Base-by-base conservation (phyloP, 2,329 filamentous ascomycete species). In the Sclerotinia borealis region DNA sequence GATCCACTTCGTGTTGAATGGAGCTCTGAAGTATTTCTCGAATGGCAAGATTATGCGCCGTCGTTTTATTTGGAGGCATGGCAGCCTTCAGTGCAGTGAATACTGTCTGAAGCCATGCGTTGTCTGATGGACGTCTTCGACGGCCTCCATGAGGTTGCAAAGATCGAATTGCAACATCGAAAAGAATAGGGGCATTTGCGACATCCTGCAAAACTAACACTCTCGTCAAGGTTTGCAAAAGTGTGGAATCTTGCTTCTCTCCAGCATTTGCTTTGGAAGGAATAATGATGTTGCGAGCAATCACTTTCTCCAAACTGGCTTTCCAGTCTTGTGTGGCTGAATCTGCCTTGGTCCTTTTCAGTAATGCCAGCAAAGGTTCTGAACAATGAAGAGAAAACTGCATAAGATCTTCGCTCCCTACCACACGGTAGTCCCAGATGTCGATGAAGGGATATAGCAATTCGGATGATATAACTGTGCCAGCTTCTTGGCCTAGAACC, bases 71-170 rank as follows among this genome's bases (percentile, higher is more conserved):
- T n/a, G 60, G 43, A 3, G 65, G 58, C 61, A 75, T 69, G n/a
- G 69, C 66, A 61, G 66, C 52, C 54, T 67, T 67, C 2, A 75
- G 52, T 2, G 68, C 65, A 29, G 76, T 74, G 61, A 82, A 81
- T n/a, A 81, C 71, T 3, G 75, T 76, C 68, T 81, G 79, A 56
- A 83, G 69, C 80, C 80, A 83, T 17, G 76, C 73, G 45, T 77
- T 77, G 69, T 83, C 81, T 29, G 76, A 71, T 9, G 75, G 76
- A 67, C 79, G 76, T 43, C 76, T 73, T 55, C 79, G 78, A 51
- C 78, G 78, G 13, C 76, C 75, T 63, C 77, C 74, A 63, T 77
- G 73, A 22, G 77, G 59, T n/a, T 71, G 77, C 19, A 81, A 74
- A 41, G 77, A 78, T 41, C 78, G 76, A 29, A 78, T 76, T 4